Evolutionary conservation across 2,329 filamentous ascomycete genomes (phyloP), one percentile per base, ranked within the genome.

Genomic region (Curvularia hawaiiensis): DNA sequence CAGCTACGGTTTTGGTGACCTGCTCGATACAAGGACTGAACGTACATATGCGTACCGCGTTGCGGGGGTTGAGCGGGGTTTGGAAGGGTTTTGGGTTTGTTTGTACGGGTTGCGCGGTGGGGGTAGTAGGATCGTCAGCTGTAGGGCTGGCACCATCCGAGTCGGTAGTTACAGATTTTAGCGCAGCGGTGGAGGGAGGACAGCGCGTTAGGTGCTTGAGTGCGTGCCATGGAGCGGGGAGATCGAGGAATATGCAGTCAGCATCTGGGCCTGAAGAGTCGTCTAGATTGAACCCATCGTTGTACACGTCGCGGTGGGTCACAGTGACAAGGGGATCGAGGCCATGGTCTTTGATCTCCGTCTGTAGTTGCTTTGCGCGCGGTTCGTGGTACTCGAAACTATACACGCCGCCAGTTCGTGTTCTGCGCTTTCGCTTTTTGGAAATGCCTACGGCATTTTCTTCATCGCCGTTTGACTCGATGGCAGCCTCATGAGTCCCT

Each of bases 11-110:
- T 54, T 88, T 86, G 52, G 90, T 92, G 22, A 96, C 94, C 79
- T 99, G 95, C 78, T 99, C 95, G 64, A 99, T 96, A 77, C 95
- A 99, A 0, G 95, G 95, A 1, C 90, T 96, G 79, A 99, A 99
- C 0, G 92, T 96, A 80, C 95, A 99, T 53, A 99, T 84, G 71
- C 95, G 84, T 1, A 89, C 86, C 5, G 89, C 84, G 41, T 85
- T 83, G n/a, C 83, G 82, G 0, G 91, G 87, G 64, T 95, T 88
- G 11, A 98, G 82, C 0, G 85, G 82, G 1, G 84, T 83, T 39
- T 64, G 66, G 57, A 75, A 75, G 24, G 69, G 64, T 18, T 61
- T 62, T 46, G 35, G 52, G 52, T 43, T 52, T 54, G 45, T 41
- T 51, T 58, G 43, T 55, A 59, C 16, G 45, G 47, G 1, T 18